Evolutionary conservation across 2,329 filamentous ascomycete genomes (phyloP).

Genomic region (Cercospora citrullina): DNA sequence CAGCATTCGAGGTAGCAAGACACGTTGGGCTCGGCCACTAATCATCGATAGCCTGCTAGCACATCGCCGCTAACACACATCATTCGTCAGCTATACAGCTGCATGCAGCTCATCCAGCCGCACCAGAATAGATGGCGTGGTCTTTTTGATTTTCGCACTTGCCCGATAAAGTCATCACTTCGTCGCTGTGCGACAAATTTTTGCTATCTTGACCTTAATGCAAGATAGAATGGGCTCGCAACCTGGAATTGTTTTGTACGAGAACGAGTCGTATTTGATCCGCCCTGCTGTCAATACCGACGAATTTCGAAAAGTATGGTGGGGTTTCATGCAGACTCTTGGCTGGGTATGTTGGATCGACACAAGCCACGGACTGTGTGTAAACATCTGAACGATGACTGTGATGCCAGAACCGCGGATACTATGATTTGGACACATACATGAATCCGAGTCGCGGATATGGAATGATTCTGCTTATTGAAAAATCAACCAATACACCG

Average conservation of each 20-base stretch:
- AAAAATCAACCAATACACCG: slow-evolving; percentile 16
- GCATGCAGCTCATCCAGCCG: not conserved
- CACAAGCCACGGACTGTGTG: not conserved
- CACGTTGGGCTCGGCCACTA: too few relatives aligned
- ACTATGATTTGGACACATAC: slow-evolving; percentile 38
- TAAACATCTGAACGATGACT: not conserved
- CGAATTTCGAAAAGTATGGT: slow-evolving; percentile 36
- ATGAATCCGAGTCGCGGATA: slow-evolving; percentile 33
- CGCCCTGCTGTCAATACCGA: slow-evolving; percentile 21
- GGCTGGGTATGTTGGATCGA: slow-evolving; percentile 37
- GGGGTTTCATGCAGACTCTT: slow-evolving; percentile 39
- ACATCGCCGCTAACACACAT: not conserved
- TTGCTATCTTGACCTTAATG: not conserved
- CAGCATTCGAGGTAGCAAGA: too few relatives aligned
- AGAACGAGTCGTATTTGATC: slow-evolving; percentile 24
- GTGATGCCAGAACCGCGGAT: slow-evolving; percentile 37
- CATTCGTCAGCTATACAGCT: not conserved
- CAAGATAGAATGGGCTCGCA: not conserved
- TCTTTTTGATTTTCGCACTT: not conserved
- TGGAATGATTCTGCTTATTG: slow-evolving; percentile 39
- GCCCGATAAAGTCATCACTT: not conserved
- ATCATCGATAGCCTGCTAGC: not conserved
- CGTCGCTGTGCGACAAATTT: not conserved
- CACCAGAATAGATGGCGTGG: not conserved
- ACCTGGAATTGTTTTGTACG: slow-evolving; percentile 3